Base-by-base conservation (phyloP, 1,284 basidiomycete species). In the Coniferiporia sulphurascens region DNA sequence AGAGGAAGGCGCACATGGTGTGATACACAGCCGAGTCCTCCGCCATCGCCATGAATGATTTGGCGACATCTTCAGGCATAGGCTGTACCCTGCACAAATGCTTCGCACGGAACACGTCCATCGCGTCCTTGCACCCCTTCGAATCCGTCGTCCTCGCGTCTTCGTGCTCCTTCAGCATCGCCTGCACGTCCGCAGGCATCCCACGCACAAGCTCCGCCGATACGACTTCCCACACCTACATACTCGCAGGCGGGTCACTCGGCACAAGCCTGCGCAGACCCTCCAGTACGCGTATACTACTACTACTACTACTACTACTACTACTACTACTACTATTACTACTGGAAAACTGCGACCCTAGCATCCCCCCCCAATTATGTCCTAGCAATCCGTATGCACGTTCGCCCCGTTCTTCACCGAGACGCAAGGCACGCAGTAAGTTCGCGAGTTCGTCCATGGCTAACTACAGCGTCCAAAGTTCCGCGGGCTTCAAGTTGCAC, bases 291-390 rank as follows among this genome's bases (percentile, higher is more conserved):
- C 65, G 68, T 2, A 66, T n/a, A n/a, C n/a, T n/a, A n/a, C n/a
- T 54, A 6, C 62, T 66, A 12, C n/a, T n/a, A n/a, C n/a, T n/a
- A n/a, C n/a, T n/a, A n/a, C n/a, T n/a, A n/a, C n/a, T n/a, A n/a
- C n/a, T n/a, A n/a, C n/a, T n/a, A n/a, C n/a, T n/a, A n/a, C n/a
- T n/a, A n/a, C n/a, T n/a, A n/a, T n/a, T n/a, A n/a, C n/a, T n/a
- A n/a, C n/a, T n/a, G n/a, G 74, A 77, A 53, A 76, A 74, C 6
- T 66, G 65, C 1, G 74, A 65, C 10, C 65, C 77, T 2, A 82
- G 71, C 73, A 80, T 79, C 1, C 77, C 78, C n/a, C 79, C 79
- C 80, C 80, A 81, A 7, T 78, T 80, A 41, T 82, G 77, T 1
- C 80, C 81, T 0, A 76, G 56, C 2, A 82, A 38, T 52, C 73